Evolutionary conservation across 2,329 filamentous ascomycete genomes (phyloP).

Genomic region (Apiospora hydei): DNA sequence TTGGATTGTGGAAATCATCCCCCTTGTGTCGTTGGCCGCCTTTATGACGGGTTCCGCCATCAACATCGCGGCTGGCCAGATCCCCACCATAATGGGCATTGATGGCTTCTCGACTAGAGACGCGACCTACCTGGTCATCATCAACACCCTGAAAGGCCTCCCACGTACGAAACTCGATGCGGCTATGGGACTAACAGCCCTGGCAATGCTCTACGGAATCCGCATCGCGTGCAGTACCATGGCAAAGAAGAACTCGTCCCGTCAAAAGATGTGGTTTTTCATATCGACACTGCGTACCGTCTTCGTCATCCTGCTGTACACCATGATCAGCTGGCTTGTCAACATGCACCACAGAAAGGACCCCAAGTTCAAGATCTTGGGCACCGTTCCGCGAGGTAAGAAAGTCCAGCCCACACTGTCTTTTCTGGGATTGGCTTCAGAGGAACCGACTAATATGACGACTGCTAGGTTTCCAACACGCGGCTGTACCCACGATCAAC

Average conservation of each 20-base stretch:
- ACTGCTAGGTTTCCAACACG: conserved; percentile 75
- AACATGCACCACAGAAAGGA: conserved; percentile 72
- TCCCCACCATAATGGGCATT: conserved; percentile 83
- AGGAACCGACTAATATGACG: too few relatives aligned
- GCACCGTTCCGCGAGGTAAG: conserved; percentile 76
- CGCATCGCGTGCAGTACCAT: conserved; percentile 69
- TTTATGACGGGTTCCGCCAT: conserved; percentile 98
- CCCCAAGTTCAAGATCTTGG: conserved; percentile 77
- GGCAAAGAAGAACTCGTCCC: conserved; percentile 73
- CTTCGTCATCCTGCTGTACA: conserved; percentile 92
- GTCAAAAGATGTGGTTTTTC: conserved; percentile 85
- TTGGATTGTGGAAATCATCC: conserved; percentile 93
- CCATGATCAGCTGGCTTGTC: conserved; percentile 84
- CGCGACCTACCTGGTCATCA: conserved; percentile 81
- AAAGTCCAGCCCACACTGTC: background rate
- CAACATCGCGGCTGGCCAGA: conserved; percentile 85
- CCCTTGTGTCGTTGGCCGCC: conserved; percentile 86
- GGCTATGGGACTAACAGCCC: conserved; percentile 84
- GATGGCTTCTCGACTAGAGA: conserved; percentile 76
- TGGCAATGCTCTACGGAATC: conserved; percentile 79
- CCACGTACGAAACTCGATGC: conserved; percentile 76
- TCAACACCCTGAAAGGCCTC: conserved; percentile 81
- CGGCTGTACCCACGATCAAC: conserved; percentile 75
- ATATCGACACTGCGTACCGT: conserved; percentile 87
- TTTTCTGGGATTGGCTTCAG: too few relatives aligned